phyloP scores from a whole-genome alignment of 768 basidiomycete species.

The Boletus rufocinnamomeus region DNA sequence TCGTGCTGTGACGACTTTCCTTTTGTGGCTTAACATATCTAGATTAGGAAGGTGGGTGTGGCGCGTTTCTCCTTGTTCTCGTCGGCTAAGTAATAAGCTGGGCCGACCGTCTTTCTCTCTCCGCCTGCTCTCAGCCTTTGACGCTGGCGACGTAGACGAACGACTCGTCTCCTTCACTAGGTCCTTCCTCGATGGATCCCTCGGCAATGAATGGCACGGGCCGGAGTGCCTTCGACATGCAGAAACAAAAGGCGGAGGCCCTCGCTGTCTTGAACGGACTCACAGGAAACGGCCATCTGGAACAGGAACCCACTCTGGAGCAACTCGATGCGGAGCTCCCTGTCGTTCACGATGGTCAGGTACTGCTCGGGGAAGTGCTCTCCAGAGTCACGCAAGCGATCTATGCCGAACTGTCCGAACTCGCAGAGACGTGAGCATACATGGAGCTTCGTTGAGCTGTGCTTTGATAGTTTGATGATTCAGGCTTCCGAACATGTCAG shows the following conservation, averaged over 20 bases:
- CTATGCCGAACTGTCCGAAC: slow-evolving; percentile 79
- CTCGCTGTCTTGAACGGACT: slow-evolving; percentile 33
- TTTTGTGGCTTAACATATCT: slow-evolving; percentile 7
- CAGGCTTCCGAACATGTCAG: slow-evolving; percentile 82
- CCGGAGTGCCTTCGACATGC: slow-evolving; percentile 24
- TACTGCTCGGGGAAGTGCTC: slow-evolving; percentile 70
- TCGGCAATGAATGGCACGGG: slow-evolving; percentile 16
- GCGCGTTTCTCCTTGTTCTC: slow-evolving; percentile 18
- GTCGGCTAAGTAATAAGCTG: slow-evolving; percentile 8
- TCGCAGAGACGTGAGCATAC: slow-evolving; percentile 77
- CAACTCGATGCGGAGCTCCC: slow-evolving; percentile 76
- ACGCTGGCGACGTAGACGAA: slow-evolving; percentile 9
- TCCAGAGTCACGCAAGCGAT: slow-evolving; percentile 77
- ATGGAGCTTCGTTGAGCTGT: neutral
- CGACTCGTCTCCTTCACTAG: neutral
- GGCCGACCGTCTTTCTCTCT: neutral
- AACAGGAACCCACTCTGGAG: slow-evolving; percentile 46
- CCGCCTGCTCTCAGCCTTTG: slow-evolving; percentile 1
- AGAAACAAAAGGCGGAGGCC: slow-evolving; percentile 34
- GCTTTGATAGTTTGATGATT: slow-evolving; percentile 7
- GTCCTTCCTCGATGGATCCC: slow-evolving; percentile 17
- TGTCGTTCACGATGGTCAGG: slow-evolving; percentile 68
- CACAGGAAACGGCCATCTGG: slow-evolving; percentile 37
- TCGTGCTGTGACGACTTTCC: slow-evolving; percentile 6
- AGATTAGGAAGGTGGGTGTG: slow-evolving; percentile 12